Evolutionary conservation across 495 filamentous ascomycete species (phyloP).

Genomic region (Aspergillus sclerotiicarbonarius): DNA sequence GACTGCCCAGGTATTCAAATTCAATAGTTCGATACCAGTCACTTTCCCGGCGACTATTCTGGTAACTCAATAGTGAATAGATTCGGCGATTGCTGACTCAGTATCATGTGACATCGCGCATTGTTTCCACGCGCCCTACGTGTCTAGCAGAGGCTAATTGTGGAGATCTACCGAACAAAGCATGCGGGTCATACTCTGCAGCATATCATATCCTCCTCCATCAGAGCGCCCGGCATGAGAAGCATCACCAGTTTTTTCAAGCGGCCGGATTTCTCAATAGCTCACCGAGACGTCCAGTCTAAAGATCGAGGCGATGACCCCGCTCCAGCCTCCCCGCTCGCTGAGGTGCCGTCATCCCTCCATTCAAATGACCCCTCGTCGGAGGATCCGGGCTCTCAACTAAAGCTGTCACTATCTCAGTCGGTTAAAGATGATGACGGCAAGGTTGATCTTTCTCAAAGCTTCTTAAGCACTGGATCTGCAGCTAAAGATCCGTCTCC

Average conservation of each 20-base stretch:
- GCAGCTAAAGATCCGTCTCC: conserved; percentile 8
- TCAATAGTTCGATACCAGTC: background rate
- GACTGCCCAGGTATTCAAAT: background rate
- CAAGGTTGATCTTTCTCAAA: conserved; percentile 13
- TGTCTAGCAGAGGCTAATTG: conserved; percentile 4
- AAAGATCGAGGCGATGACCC: conserved; percentile 12
- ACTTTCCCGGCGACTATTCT: background rate
- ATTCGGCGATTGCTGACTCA: background rate
- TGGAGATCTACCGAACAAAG: conserved; percentile 8
- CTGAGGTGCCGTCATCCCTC: conserved; percentile 32
- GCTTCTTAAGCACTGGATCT: conserved; percentile 17
- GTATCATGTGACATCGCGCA: conserved; percentile 22
- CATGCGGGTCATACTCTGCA: conserved; percentile 6
- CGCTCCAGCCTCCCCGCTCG: conserved; percentile 24
- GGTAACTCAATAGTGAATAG: background rate
- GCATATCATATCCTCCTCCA: conserved; percentile 5
- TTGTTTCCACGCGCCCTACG: conserved; percentile 9
- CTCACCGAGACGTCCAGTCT: conserved; percentile 1
- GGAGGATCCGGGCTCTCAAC: conserved; percentile 18
- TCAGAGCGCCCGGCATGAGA: conserved; percentile 19
- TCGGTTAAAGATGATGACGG: conserved; percentile 9
- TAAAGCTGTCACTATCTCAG: conserved; percentile 16
- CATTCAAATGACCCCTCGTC: conserved; percentile 22
- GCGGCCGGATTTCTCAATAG: conserved; percentile 25
- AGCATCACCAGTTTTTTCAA: conserved; percentile 43